Evolutionary conservation across 163 green algal genomes (phyloP).

Genomic region (Prototheca wickerhamii): DNA sequence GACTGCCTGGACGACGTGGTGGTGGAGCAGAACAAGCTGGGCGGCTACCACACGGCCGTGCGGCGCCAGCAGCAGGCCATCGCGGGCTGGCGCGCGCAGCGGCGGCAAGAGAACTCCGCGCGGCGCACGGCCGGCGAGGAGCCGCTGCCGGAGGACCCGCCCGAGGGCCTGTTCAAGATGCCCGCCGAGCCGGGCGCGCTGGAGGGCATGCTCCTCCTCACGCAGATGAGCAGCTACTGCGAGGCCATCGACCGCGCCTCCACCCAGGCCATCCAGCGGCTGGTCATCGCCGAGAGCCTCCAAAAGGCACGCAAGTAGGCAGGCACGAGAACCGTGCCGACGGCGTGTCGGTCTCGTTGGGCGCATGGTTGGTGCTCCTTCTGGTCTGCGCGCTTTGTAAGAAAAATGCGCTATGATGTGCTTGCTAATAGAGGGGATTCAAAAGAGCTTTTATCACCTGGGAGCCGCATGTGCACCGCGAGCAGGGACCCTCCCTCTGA

Average conservation of each 20-base stretch:
- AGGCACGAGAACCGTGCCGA: background rate
- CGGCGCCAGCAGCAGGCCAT: constrained; percentile 70
- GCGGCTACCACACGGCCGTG: constrained; percentile 69
- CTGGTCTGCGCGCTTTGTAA: no score
- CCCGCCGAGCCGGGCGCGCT: constrained; percentile 79
- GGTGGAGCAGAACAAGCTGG: constrained; percentile 75
- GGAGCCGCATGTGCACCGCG: no score
- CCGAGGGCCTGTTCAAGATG: constrained; percentile 72
- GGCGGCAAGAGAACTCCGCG: constrained; percentile 76
- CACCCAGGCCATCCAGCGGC: constrained; percentile 57
- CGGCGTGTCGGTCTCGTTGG: no score
- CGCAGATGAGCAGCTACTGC: constrained; percentile 73
- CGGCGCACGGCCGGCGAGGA: constrained; percentile 77
- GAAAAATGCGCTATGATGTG: no score
- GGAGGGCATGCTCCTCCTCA: constrained; percentile 85
- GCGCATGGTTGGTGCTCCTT: no score
- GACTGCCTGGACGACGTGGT: constrained; percentile 94
- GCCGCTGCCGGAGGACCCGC: constrained; percentile 91
- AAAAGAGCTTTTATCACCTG: no score
- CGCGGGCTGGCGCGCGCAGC: constrained; percentile 69
- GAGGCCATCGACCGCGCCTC: constrained; percentile 59
- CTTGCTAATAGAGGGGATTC: no score
- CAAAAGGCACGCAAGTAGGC: constrained; percentile 7
- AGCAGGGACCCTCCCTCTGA: no score
- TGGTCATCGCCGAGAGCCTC: constrained; percentile 56